Base-by-base conservation (phyloP, 257 asterid species). In the Leptodermis oblonga region DNA sequence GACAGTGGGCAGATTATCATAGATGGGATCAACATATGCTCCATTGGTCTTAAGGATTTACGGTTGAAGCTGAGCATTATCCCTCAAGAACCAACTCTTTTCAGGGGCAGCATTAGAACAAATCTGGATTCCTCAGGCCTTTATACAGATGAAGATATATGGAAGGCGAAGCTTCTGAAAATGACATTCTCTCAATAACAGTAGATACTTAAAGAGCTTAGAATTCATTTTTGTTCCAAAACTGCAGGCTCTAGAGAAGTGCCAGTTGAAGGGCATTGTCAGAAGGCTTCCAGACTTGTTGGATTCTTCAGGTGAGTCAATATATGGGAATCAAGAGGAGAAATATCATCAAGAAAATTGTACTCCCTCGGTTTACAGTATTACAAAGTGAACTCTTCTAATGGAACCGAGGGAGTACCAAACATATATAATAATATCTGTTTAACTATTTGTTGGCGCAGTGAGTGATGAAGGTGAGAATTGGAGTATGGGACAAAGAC, bases 401-500 rank as follows among this genome's bases (percentile, higher is more conserved):
- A n/a, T n/a, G n/a, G n/a, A n/a, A n/a, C 52, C 2, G 15, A 42
- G 5, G 14, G 11, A 42, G 48, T 14, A n/a, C n/a, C 34, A 48
- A n/a, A n/a, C n/a, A n/a, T n/a, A n/a, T n/a, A n/a, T n/a, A n/a
- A n/a, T n/a, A n/a, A n/a, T n/a, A n/a, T n/a, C n/a, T n/a, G n/a
- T n/a, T n/a, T n/a, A n/a, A n/a, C n/a, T n/a, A n/a, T n/a, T n/a
- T n/a, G n/a, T n/a, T n/a, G n/a, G n/a, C 49, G 73, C 85, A 90
- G 96, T 90, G 23, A 82, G 92, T 25, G 97, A 89, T 58, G 96
- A 91, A 68, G 96, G 96, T 4, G 95, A 86, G 77, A 91, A 91
- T 26, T 91, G 96, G 97, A 91, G 96, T 74, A 82, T 87, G 95
- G 96, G 96, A 69, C 97, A 91, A 66, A 74, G 97, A 11, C 97